Conservation (phyloP, 1,284 basidiomycete genomes). For the Marasmius oreades region DNA sequence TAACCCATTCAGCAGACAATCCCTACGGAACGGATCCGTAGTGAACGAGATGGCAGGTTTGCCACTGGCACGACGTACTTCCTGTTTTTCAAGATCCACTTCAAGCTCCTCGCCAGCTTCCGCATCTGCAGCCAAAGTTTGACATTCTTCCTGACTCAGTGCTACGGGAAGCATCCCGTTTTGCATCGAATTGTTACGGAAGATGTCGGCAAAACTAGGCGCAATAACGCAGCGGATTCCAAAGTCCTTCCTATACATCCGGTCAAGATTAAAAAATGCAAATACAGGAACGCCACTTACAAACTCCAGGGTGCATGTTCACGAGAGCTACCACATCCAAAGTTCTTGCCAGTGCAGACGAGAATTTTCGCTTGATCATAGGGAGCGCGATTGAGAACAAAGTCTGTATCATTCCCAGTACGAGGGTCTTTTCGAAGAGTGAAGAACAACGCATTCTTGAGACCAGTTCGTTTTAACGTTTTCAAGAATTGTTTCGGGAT, state of each 20-base stretch:
- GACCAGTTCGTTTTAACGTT: constrained; percentile 89
- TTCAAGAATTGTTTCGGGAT: constrained; percentile 97
- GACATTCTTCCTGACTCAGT: constrained; percentile 77
- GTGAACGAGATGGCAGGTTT: constrained; percentile 72
- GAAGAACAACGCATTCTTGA: constrained; percentile 88
- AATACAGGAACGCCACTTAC: constrained; percentile 41
- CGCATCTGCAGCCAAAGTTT: constrained; percentile 77
- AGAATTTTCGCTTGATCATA: constrained; percentile 82
- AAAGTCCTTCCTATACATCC: constrained; percentile 75
- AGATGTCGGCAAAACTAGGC: constrained; percentile 94
- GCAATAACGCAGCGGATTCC: constrained; percentile 92
- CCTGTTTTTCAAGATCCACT: constrained; percentile 87
- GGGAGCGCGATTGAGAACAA: constrained; percentile 85
- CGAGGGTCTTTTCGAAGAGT: constrained; percentile 78
- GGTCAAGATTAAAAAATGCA: constrained; percentile 5
- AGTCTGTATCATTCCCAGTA: constrained; percentile 82
- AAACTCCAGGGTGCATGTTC: constrained; percentile 97
- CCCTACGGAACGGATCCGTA: constrained; percentile 85
- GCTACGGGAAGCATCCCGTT: constrained; percentile 92
- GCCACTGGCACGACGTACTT: constrained; percentile 77
- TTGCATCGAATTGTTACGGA: constrained; percentile 91
- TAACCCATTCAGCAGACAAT: constrained; percentile 90
- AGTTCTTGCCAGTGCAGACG: constrained; percentile 89
- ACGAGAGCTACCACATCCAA: constrained; percentile 91
- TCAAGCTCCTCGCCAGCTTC: constrained; percentile 78